Evolutionary conservation across 2,329 filamentous ascomycete species (phyloP), one percentile per base, ranked within the genome.

Genomic region (Exserohilum turcica): DNA sequence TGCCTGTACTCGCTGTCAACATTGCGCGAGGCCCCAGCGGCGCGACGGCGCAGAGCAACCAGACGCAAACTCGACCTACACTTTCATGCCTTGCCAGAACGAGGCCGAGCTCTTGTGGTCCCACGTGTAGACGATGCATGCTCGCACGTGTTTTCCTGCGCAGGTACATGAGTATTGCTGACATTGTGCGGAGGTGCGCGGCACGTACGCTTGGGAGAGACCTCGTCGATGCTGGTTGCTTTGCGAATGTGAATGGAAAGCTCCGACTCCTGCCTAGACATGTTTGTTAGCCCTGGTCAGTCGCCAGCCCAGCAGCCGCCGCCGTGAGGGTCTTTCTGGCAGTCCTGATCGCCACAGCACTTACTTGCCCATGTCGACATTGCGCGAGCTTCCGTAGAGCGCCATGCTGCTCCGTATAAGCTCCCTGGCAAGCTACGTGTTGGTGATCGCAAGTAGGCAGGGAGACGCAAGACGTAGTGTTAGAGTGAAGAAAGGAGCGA

Each of bases 71-170:
- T 43, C 48, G 38, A 65, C 88, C 65, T 84, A 95, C 89, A 97
- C 92, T 86, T 99, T 99, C 84, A 99, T 95, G 73, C 92, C 93
- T 52, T 91, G 86, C 94, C 94, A 99, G 76, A 99, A 99, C 72
- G 92, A 91, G 73, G 86, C 83, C 36, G 92, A 96, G 61, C 89
- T 96, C 79, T 96, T 95, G 80, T 99, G 92, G 78, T 99, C 94
- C 94, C 94, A 99, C 54, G 93, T 97, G 77, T 97, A 97, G 39
- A 99, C 93, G 69, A 99, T 99, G 73, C 91, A 96, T 76, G 90
- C 92, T 72, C 94, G 90, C 53, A 99, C 94, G 89, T 99, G 94
- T 79, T 99, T 99, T 56, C 84, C 84, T 84, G 69, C 32, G 38
- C 59, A 43, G 27, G 48, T 24, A 18, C 4, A 60, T 79, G 52